phyloP scores from a whole-genome alignment of 345 rosid species.

The Mallotus nudiflorus region DNA sequence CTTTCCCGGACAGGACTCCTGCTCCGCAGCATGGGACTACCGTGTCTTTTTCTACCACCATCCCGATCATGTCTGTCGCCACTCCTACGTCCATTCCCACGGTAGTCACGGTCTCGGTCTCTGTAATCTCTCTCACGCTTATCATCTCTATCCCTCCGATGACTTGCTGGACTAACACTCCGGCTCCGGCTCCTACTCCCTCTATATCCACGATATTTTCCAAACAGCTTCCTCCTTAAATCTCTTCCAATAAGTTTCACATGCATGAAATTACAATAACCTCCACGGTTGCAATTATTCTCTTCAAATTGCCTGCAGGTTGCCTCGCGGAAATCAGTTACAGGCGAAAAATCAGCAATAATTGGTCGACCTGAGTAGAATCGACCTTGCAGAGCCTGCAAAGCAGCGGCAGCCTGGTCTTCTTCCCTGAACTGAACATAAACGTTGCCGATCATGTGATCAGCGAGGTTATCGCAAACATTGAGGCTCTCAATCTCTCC shows the following conservation, averaged over 20 bases:
- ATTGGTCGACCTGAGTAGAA: slow-evolving; percentile 65
- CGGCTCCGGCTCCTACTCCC: slow-evolving; percentile 49
- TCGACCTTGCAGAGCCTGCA: slow-evolving; percentile 47
- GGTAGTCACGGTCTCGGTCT: slow-evolving; percentile 39
- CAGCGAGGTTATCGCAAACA: slow-evolving; percentile 69
- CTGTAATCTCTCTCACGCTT: slow-evolving; percentile 14
- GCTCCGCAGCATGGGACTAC: slow-evolving; percentile 55
- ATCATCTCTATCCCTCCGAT: slow-evolving; percentile 44
- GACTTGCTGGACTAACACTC: slow-evolving; percentile 51
- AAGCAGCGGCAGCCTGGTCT: slow-evolving; percentile 65
- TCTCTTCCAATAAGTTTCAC: slow-evolving; percentile 64
- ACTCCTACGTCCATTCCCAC: slow-evolving; percentile 43
- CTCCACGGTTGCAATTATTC: slow-evolving; percentile 65
- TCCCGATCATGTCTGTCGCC: slow-evolving; percentile 40
- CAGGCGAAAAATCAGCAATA: slow-evolving; percentile 73
- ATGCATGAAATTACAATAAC: slow-evolving; percentile 86
- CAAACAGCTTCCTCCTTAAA: not conserved
- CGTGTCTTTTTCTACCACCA: slow-evolving; percentile 42
- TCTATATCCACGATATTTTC: slow-evolving; percentile 34
- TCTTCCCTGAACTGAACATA: slow-evolving; percentile 75
- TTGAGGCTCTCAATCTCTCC: slow-evolving; percentile 71
- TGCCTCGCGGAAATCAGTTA: slow-evolving; percentile 73
- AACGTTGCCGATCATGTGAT: slow-evolving; percentile 81
- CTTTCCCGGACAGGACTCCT: slow-evolving; percentile 60
- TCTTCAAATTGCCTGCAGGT: slow-evolving; percentile 79